These are phyloP conservation scores for Sphaerostilbella broomeana DNA, from an alignment of 2,329 filamentous ascomycete genomes.

Conservation along the genomic window DNA sequence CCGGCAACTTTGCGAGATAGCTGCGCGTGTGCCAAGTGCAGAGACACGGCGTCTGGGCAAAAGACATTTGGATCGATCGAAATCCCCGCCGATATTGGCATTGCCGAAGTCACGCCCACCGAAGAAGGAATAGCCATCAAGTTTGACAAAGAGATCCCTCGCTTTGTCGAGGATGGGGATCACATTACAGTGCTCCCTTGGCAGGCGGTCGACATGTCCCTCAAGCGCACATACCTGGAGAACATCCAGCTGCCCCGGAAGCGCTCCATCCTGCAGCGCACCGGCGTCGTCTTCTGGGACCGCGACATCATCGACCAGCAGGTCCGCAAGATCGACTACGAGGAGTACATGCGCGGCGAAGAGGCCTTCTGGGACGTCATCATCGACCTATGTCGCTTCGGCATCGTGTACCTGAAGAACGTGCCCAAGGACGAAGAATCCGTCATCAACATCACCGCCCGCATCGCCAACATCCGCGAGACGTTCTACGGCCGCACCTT, in stretches of 20 bases:
- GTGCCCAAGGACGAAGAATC: conserved; percentile 62
- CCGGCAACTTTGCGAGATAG: conserved; percentile 42
- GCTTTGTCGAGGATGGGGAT: conserved; percentile 23
- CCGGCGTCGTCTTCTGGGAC: conserved; percentile 38
- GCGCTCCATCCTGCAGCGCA: conserved; percentile 24
- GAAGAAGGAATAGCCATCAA: conserved; percentile 44
- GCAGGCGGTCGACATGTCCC: conserved; percentile 30
- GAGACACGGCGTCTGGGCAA: conserved; percentile 53
- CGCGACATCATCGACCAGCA: conserved; percentile 28
- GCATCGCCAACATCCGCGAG: conserved; percentile 72
- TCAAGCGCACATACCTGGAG: conserved; percentile 20
- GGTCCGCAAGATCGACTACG: conserved; percentile 58
- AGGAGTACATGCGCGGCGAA: conserved; percentile 60
- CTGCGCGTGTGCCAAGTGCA: conserved; percentile 47
- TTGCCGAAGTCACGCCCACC: conserved; percentile 24
- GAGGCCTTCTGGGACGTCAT: conserved; percentile 55
- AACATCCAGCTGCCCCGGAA: conserved; percentile 20
- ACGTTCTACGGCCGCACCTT: conserved; percentile 91
- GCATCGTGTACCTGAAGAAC: conserved; percentile 68
- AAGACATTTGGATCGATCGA: conserved; percentile 44
- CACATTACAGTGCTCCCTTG: conserved; percentile 25
- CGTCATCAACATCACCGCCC: conserved; percentile 61
- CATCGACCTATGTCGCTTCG: conserved; percentile 55
- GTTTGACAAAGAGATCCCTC: conserved; percentile 49
- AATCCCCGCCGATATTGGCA: conserved; percentile 29